Evolutionary conservation across 2,329 filamentous ascomycete genomes (phyloP), one percentile per base, ranked within the genome.

Genomic region (Apiospora rasikravindrae): DNA sequence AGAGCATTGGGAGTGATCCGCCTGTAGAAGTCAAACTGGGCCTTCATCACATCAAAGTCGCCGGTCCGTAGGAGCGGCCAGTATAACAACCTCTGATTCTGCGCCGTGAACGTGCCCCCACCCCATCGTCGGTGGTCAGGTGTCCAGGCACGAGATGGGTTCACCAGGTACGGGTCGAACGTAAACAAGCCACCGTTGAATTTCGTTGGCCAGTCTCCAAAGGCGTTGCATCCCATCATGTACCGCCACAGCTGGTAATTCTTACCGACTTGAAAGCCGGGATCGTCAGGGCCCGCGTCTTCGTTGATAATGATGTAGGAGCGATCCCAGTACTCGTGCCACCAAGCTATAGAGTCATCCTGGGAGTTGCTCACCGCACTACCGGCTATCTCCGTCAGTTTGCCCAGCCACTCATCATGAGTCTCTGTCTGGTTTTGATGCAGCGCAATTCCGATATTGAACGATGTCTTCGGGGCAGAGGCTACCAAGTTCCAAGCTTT

Each of bases 101-200:
- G 69, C 19, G 69, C 69, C 7, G 69, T 70, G 69, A 67, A 67
- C 3, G 69, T 70, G 29, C 69, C 69, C 2, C 69, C 69, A 14
- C 49, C 47, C 69, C 69, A 70, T n/a, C 53, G 22, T n/a, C 69
- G 29, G 42, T 64, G 57, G 44, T 70, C 69, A 24, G 69, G 69
- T 16, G 69, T 64, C 57, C 33, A 70, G 42, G 49, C 42, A 2
- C 42, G 42, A 4, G 42, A 42, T 10, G 57, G 33, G 26, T 42
- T 64, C 7, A 67, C 53, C 42, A 70, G 42, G 26, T 40, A 53
- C 29, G 69, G 69, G 53, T 70, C 69, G 40, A 70, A 70, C 1
- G 69, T 70, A 40, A 70, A 70, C 29, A 67, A 10, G 42, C 33
- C 69, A 42, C 69, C 69, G 40, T 70, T 70, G 69, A 70, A 70